Conservation (phyloP, 106 monocot genomes). For the Acorus calamus region DNA sequence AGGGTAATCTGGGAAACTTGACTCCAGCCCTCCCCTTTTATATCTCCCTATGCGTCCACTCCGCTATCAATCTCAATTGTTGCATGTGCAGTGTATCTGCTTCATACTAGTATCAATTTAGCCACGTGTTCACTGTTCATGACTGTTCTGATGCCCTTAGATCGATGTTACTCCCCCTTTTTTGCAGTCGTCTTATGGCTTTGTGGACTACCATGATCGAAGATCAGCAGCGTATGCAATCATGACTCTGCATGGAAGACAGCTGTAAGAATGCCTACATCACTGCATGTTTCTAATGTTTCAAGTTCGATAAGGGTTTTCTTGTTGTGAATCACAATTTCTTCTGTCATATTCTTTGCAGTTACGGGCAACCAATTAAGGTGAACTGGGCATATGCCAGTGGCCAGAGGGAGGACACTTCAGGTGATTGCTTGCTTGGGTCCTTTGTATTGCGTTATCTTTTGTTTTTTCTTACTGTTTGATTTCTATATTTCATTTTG, state of each 20-base stretch:
- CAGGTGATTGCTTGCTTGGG: conserved; percentile 7
- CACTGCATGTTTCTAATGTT: neutral
- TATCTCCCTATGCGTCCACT: too few species aligned
- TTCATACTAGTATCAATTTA: too few species aligned
- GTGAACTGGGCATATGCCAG: conserved; percentile 24
- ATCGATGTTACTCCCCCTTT: neutral
- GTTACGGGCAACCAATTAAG: conserved; percentile 20
- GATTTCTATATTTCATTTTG: too few species aligned
- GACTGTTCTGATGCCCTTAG: too few species aligned
- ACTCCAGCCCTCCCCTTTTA: too few species aligned
- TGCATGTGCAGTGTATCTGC: too few species aligned
- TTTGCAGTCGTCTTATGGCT: conserved; percentile 21
- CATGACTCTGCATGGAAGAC: conserved; percentile 10
- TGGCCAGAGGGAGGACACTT: conserved; percentile 20
- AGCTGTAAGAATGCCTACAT: conserved; percentile 7
- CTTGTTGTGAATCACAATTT: neutral
- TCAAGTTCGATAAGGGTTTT: too few species aligned
- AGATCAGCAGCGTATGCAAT: conserved; percentile 17
- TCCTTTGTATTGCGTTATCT: neutral
- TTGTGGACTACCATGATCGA: conserved; percentile 22
- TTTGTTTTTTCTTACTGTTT: neutral
- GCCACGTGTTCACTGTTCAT: too few species aligned
- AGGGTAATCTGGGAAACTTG: too few species aligned
- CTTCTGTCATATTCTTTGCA: neutral
- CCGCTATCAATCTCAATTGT: too few species aligned